A percentile compares a stretch with the other conserved stretches of the same genome.
Evolutionary conservation across 2,329 filamentous ascomycete species (phyloP).

Genomic region (Xylaria hypoxylon): DNA sequence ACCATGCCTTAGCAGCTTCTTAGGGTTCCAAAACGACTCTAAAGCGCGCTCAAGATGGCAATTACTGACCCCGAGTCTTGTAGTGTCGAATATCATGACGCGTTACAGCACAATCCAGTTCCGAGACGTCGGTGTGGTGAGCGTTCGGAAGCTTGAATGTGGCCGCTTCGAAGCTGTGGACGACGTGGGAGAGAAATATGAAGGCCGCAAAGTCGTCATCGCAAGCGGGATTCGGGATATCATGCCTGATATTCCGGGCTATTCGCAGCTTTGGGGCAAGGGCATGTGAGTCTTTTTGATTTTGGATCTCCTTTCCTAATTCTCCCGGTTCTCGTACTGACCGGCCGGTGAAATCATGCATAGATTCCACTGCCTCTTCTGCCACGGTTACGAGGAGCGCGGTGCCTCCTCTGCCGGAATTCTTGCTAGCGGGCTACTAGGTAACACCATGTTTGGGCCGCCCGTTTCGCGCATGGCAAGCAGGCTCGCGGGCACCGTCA

Average conservation of each 20-base stretch:
- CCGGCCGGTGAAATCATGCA: conserved; percentile 44
- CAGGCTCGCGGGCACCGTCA: conserved; percentile 58
- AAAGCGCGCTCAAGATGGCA: neutral
- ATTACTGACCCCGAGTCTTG: neutral
- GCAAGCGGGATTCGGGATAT: conserved; percentile 66
- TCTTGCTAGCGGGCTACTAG: conserved; percentile 56
- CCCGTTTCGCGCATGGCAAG: conserved; percentile 59
- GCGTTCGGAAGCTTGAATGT: conserved; percentile 35
- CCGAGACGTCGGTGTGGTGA: conserved; percentile 37
- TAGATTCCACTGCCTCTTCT: conserved; percentile 68
- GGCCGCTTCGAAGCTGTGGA: conserved; percentile 53
- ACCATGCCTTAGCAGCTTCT: neutral
- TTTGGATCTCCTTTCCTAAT: too few relatives aligned
- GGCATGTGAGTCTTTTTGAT: conserved; percentile 57
- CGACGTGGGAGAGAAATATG: conserved; percentile 55
- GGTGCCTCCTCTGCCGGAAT: conserved; percentile 60
- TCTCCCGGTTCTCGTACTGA: conserved; percentile 14
- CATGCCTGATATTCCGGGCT: conserved; percentile 63
- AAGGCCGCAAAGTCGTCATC: conserved; percentile 65
- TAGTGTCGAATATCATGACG: conserved; percentile 34
- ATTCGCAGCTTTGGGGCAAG: conserved; percentile 65
- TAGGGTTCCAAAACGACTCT: neutral
- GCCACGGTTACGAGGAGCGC: conserved; percentile 69
- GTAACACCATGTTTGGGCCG: conserved; percentile 49
- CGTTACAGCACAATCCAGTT: conserved; percentile 42